phyloP scores from a whole-genome alignment of 441 rosid species.

The Biscutella auriculata region DNA sequence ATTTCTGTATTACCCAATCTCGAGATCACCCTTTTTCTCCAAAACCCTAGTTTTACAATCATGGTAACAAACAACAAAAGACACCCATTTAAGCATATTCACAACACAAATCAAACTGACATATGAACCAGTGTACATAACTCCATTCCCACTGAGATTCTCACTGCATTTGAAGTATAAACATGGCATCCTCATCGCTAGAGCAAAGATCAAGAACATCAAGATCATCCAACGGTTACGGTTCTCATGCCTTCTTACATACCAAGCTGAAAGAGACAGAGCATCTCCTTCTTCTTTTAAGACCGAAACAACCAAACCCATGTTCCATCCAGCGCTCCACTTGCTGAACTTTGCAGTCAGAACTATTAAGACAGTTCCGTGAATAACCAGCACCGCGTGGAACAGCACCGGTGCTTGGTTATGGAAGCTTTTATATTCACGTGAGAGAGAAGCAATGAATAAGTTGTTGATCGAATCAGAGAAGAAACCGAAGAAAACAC shows the following conservation, averaged over 20 bases:
- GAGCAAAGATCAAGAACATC: slow-evolving; percentile 22
- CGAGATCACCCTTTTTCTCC: slow-evolving; percentile 27
- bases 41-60: slow-evolving; percentile 25
- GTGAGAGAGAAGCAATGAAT: not conserved
- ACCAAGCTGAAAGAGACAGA: slow-evolving; percentile 17
- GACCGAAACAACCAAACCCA: slow-evolving; percentile 31
- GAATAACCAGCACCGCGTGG: not conserved
- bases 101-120: slow-evolving; percentile 16
- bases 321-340: slow-evolving; percentile 35
- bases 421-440: too few relatives aligned
- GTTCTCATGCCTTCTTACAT: slow-evolving; percentile 21
- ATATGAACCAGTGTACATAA: slow-evolving; percentile 8
- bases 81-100: slow-evolving; percentile 32
- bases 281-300: slow-evolving; percentile 34
- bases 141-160: not conserved
- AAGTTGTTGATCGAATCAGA: slow-evolving; percentile 23
- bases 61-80: slow-evolving; percentile 26
- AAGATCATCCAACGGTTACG: slow-evolving; percentile 23
- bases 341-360: slow-evolving; percentile 23
- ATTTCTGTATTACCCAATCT: not conserved
- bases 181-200: slow-evolving; percentile 9
- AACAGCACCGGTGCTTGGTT: not conserved
- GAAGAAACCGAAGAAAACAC: slow-evolving; percentile 20
- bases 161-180: slow-evolving; percentile 11
- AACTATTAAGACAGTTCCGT: slow-evolving; percentile 7